Evolutionary conservation across 768 basidiomycete species (phyloP), one percentile per base, ranked within the genome.

Genomic region (Phylloporus sp.): DNA sequence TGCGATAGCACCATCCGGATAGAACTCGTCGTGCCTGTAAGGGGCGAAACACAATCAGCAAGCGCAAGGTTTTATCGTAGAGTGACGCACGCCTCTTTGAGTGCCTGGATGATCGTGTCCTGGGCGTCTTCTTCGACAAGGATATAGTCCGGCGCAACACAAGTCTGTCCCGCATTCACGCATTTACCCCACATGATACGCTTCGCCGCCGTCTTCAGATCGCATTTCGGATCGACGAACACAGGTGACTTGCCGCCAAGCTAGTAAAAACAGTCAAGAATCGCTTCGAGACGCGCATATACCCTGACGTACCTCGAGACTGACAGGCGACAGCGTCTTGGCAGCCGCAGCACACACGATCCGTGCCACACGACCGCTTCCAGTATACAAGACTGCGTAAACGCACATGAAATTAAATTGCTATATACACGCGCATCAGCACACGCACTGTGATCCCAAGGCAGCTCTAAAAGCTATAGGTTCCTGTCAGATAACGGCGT

Each of bases 111-210:
- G 22, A 78, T 53, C 27, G 53, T 59, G 24, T 75, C 76, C 50
- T 78, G 69, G n/a, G 68, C 64, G 7, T 63, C 63, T 31, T 68
- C 65, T 6, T 71, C 73, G 9, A 82, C 70, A n/a, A 81, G 70
- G 20, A 76, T 58, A 54, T 80, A 80, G 56, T 81, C 80, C 1
- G 80, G 80, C 5, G 86, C 81, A 4, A 85, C 73, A 51, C 91
- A 93, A 1, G 82, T 82, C 72, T 91, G 80, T 3, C 91, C 91
- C 0, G 80, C 81, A 58, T 94, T 94, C n/a, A 72, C 67, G 42
- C 72, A 69, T 59, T 90, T 90, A n/a, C 89, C 89, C 88, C 88
- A 92, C 31, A 91, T 65, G 39, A 94, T 74, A n/a, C 91, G 77
- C 38, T 76, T 78, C 3, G 88, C 87, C 0, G 84, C 76, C 5